Evolutionary conservation across 805 yeast species (phyloP).

Genomic region (Isabelozyma rhagii): DNA sequence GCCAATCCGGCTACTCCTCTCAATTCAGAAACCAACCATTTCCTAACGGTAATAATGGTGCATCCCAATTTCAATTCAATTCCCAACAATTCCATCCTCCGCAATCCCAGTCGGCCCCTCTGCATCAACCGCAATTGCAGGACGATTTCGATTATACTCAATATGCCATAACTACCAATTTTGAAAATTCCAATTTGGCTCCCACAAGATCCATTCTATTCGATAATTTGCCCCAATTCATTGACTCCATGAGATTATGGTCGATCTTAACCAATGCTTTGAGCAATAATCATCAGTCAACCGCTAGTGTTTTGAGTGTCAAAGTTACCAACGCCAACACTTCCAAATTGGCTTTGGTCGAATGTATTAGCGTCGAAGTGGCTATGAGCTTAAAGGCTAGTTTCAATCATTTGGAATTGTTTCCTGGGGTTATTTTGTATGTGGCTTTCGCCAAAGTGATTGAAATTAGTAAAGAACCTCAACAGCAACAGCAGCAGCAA

Average conservation of each 20-base stretch:
- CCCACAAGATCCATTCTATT: conserved; percentile 78
- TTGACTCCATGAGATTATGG: conserved; percentile 46
- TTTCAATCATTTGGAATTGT: conserved; percentile 78
- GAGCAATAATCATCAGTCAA: conserved; percentile 11
- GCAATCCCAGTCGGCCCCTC: background rate
- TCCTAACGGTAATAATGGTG: background rate
- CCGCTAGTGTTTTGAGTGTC: conserved; percentile 15
- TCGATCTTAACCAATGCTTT: conserved; percentile 18
- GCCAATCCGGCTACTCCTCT: conserved; percentile 1
- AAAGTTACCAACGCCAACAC: conserved; percentile 15
- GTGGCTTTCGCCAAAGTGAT: conserved; percentile 81
- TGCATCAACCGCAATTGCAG: conserved; percentile 23
- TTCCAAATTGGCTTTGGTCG: conserved; percentile 48
- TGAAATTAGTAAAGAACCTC: conserved; percentile 18
- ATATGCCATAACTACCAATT: conserved; percentile 64
- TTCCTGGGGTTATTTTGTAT: conserved; percentile 71
- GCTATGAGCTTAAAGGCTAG: conserved; percentile 79
- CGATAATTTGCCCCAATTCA: conserved; percentile 75
- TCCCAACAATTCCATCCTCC: background rate
- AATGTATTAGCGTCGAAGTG: conserved; percentile 65
- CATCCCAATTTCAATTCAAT: background rate
- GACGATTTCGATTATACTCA: conserved; percentile 63
- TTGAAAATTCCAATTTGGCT: conserved; percentile 64
- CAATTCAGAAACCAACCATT: background rate
- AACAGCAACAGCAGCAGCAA: conserved; percentile 13